Percentiles rank a stretch among this genome's conserved stretches.
These are phyloP conservation scores for Mycena polygramma DNA, from an alignment of 768 basidiomycete genomes.

Conservation along the genomic window DNA sequence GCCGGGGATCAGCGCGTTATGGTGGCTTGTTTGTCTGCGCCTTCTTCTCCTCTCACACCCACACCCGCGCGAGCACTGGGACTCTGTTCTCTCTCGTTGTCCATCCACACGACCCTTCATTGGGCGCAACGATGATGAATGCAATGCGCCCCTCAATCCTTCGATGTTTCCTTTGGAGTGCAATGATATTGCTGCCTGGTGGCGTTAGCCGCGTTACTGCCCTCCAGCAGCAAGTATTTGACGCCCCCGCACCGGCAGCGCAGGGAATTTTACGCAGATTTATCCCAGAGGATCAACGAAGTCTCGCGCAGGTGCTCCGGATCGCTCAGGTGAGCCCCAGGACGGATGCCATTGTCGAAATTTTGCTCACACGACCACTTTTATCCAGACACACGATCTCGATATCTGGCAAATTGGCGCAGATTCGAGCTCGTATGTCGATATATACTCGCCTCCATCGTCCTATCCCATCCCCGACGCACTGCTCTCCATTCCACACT, in stretches of 20 bases:
- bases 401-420: conserved; percentile 65
- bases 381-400: conserved; percentile 54
- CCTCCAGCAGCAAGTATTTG: conserved; percentile 20
- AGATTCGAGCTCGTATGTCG: conserved; percentile 54
- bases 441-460: conserved; percentile 58
- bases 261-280: conserved; percentile 26
- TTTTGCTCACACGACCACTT: conserved; percentile 35
- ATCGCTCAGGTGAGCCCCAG: conserved; percentile 10
- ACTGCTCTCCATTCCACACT: conserved; percentile 31
- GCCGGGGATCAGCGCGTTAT: no score
- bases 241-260: background rate
- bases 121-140: no score
- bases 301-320: conserved; percentile 6
- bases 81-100: no score
- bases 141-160: background rate
- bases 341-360: background rate
- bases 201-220: background rate
- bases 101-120: no score
- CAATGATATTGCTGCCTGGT: background rate
- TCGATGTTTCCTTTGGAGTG: background rate
- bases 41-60: no score
- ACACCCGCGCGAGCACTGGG: no score
- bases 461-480: conserved; percentile 35
- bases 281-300: background rate
- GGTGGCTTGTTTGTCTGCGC: no score